A percentile compares a stretch with the other conserved stretches of the same genome.
Conservation (phyloP, 768 basidiomycete species). For the Termitomyces sp. region DNA sequence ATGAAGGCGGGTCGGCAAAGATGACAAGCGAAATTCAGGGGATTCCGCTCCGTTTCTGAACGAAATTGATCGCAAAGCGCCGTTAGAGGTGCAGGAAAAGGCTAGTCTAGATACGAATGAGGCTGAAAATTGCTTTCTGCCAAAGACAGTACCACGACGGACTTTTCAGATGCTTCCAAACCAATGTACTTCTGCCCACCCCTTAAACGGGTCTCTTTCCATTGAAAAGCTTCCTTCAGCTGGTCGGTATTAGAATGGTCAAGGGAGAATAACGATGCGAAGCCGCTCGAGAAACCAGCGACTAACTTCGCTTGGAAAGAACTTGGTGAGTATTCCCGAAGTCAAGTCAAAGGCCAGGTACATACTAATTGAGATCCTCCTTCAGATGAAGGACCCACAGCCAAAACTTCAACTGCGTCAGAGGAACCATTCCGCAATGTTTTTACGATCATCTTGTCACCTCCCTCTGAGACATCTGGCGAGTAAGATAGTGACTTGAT, state of each 20-base stretch:
- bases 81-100: slow-evolving; percentile 73
- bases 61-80: slow-evolving; percentile 52
- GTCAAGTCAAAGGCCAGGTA: background rate
- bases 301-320: slow-evolving; percentile 52
- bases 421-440: slow-evolving; percentile 25
- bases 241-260: slow-evolving; percentile 28
- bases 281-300: slow-evolving; percentile 59
- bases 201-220: slow-evolving; percentile 62
- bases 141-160: slow-evolving; percentile 11
- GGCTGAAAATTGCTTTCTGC: background rate
- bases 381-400: slow-evolving; percentile 18
- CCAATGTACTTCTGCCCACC: slow-evolving; percentile 55
- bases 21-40: slow-evolving; percentile 23
- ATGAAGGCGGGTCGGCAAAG: slow-evolving; percentile 62
- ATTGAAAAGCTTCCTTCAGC: slow-evolving; percentile 37
- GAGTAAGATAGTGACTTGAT: slow-evolving; percentile 56
- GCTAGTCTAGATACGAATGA: slow-evolving; percentile 30
- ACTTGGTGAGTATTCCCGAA: slow-evolving; percentile 1
- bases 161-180: slow-evolving; percentile 47
- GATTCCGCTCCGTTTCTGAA: slow-evolving; percentile 20
- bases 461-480: slow-evolving; percentile 20
- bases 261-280: slow-evolving; percentile 37
- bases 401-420: slow-evolving; percentile 27
- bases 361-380: slow-evolving; percentile 31
- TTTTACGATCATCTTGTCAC: slow-evolving; percentile 28